Evolutionary conservation across 73 alveolate species (phyloP), one percentile per base, ranked within the genome.

Genomic region (Tetrahymena borealis): DNA sequence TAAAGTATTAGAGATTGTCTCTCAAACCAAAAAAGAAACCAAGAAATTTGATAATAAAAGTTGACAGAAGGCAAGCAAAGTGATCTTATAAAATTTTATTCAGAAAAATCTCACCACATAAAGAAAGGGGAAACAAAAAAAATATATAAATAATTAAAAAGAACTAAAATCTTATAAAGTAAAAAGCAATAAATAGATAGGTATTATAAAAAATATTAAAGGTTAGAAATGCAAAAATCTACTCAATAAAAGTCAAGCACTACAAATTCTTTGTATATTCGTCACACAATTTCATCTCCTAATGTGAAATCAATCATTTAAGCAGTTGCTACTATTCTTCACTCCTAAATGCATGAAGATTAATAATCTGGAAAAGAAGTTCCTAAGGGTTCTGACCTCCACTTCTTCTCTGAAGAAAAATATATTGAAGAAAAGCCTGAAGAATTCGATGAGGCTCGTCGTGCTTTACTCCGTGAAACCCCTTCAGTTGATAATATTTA

Each of bases 371-470:
- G 98, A 38, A 96, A 97, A 78, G 92, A 97, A 42, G 98, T 98
- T 35, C 97, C 96, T n/a, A 96, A 98, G 91, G 97, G 97, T 33
- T 96, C 98, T 79, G 99, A 98, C 91, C 96, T 98, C 42, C 97
- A 95, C 96, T 98, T 96, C 97, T 98, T 98, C 96, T 97, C 98
- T 24, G 99, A 98, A 92, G 99, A 98, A 97, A 98, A 98, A 96
- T 98, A 98, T 77, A 98, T 98, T 39, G 96, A 98, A 39, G 99
- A 98, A 92, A 96, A 98, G 78, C 99, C 99, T 1, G 99, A 98
- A 40, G 97, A 96, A 36, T 97, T 97, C 93, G 99, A 98, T 91
- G 98, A 97, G 38, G 96, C 95, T 90, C 94, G 99, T 91, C 90
- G 78, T 43, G 94, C 42, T n/a, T 39, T 79, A 32, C 39, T 94